Evolutionary conservation across 2,329 filamentous ascomycete species (phyloP), one percentile per base, ranked within the genome.

Genomic region (Beauveria rudraprayagi): DNA sequence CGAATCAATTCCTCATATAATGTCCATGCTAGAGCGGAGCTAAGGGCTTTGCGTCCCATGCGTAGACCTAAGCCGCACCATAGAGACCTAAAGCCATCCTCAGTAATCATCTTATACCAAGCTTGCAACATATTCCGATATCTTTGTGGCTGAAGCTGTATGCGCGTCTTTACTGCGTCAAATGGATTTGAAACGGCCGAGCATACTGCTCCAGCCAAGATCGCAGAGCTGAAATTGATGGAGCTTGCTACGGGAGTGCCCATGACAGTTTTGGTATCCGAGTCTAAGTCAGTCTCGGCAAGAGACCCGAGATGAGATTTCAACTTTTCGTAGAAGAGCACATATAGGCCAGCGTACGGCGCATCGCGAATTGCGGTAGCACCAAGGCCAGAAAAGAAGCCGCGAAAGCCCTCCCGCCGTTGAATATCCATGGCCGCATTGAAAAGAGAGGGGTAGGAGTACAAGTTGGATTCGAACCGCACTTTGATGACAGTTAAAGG

Each of bases 401-500:
- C 94, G 34, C 87, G 84, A 3, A 90, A 61, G 0, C 94, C 92
- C 66, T 93, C 87, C 0, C 78, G 83, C 8, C 80, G 79, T 57
- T 88, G 76, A 30, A 97, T 97, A 66, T 94, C 91, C 40, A 78
- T 78, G 1, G 83, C 85, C 0, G 94, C 94, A 43, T 85, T 80
- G 46, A 82, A 75, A 26, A 97, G 78, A 1, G 91, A 93, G 26
- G 82, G 82, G 76, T 97, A 97, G 3, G 84, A 78, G 77, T 97
- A 99, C 48, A 93, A 78, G 64, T 83, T 92, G 28, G 89, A 93
- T 74, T 99, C 94, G 71, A 96, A 97, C 50, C 94, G 90, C 48
- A 97, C 94, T 72, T 99, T 99, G 69, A 99, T 88, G 50, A 99
- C 88, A 1, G 94, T 99, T 63, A 97, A 84, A 1, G 94, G 94